phyloP scores from a whole-genome alignment of 768 basidiomycete genomes.

The Coprinopsis marcescibilis region DNA sequence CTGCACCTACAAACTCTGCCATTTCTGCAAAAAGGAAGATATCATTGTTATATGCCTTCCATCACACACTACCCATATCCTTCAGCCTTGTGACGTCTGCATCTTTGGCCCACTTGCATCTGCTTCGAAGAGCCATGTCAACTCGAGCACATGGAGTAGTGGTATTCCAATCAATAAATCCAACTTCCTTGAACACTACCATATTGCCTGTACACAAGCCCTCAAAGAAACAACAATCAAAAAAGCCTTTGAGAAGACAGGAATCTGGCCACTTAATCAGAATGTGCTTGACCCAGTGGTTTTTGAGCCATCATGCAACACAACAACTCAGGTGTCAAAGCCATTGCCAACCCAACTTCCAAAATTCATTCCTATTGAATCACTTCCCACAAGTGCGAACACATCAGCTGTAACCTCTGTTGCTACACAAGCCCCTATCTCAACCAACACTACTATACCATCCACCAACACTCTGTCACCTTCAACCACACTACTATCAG shows the following conservation, averaged over 20 bases:
- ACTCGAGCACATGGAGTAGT: neutral
- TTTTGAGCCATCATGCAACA: slow-evolving; percentile 17
- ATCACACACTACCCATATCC: slow-evolving; percentile 31
- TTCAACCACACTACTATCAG: neutral
- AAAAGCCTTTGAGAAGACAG: slow-evolving; percentile 18
- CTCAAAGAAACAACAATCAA: slow-evolving; percentile 15
- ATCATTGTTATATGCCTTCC: slow-evolving; percentile 32
- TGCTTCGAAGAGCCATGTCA: slow-evolving; percentile 24
- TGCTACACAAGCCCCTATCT: neutral
- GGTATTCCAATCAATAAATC: neutral
- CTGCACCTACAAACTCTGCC: slow-evolving; percentile 25
- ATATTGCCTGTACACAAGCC: neutral
- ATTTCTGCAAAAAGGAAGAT: slow-evolving; percentile 19
- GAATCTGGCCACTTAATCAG: slow-evolving; percentile 21
- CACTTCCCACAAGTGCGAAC: slow-evolving; percentile 8
- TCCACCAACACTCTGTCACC: neutral
- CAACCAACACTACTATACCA: neutral
- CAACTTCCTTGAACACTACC: neutral
- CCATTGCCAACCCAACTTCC: slow-evolving; percentile 11
- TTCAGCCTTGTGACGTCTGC: slow-evolving; percentile 30
- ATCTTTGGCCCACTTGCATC: slow-evolving; percentile 31
- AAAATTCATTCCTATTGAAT: slow-evolving; percentile 5
- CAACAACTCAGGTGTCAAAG: slow-evolving; percentile 11
- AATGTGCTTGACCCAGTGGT: slow-evolving; percentile 17
- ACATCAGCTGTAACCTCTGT: too few relatives aligned